Evolutionary conservation across 129 eudicot genomes (phyloP).

Genomic region (Flaveria robusta): DNA sequence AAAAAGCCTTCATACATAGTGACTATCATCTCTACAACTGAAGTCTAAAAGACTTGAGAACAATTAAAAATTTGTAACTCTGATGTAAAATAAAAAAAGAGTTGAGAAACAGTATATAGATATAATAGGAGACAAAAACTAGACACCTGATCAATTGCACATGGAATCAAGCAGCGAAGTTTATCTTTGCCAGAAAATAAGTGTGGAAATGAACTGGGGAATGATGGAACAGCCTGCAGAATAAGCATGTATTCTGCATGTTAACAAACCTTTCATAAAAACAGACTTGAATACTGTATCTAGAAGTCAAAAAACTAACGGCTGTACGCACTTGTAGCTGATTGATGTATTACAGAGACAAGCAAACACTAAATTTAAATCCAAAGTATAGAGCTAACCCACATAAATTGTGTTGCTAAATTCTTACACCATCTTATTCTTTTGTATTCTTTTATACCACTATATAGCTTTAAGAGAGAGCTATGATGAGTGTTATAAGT

Average conservation of each 20-base stretch:
- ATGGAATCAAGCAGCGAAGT: conserved; percentile 87
- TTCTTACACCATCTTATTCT: neutral
- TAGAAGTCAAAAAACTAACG: neutral
- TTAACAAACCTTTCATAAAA: conserved; percentile 6
- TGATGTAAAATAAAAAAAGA: neutral
- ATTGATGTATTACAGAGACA: neutral
- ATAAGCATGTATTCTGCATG: neutral
- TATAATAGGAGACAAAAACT: neutral
- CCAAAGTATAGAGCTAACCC: neutral
- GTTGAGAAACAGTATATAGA: neutral
- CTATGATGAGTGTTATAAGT: neutral
- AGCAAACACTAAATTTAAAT: neutral
- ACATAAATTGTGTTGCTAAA: neutral
- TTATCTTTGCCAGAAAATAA: conserved; percentile 77
- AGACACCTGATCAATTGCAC: conserved; percentile 95
- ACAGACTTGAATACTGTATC: neutral
- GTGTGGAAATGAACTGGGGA: conserved; percentile 96
- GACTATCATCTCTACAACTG: neutral
- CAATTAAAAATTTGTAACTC: neutral
- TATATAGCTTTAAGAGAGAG: neutral
- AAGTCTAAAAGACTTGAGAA: neutral
- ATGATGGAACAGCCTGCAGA: conserved; percentile 90
- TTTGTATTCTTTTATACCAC: neutral
- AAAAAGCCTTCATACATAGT: neutral
- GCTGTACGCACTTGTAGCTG: conserved; percentile 13